A percentile compares a stretch with the other conserved stretches of the same genome.
Conservation (phyloP, 2,329 filamentous ascomycete species). For the Ophiostoma fasciatum region DNA sequence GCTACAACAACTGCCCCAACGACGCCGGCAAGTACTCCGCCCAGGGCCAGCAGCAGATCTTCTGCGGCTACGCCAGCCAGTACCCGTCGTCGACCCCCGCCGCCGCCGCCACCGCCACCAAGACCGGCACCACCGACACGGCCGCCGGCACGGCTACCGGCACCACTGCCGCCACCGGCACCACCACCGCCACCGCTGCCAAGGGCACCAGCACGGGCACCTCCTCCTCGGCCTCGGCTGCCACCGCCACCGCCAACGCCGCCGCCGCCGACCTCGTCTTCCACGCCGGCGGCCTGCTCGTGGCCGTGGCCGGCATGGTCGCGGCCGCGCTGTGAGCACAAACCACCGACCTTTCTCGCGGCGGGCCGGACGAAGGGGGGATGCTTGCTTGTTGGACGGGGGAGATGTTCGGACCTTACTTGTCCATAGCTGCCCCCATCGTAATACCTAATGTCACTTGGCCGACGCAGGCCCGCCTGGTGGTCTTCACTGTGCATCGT, state of each 20-base stretch:
- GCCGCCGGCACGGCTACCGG: conserved; percentile 12
- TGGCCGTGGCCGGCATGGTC: conserved; percentile 18
- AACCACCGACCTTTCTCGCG: too few species aligned
- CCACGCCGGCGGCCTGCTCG: conserved; percentile 18
- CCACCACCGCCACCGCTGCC: conserved; percentile 6
- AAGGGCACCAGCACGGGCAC: conserved; percentile 4
- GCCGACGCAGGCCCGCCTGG: too few species aligned
- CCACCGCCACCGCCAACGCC: conserved; percentile 4
- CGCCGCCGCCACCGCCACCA: conserved; percentile 16
- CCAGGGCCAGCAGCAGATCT: conserved; percentile 25
- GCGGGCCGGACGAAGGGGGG: too few species aligned
- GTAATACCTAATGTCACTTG: too few species aligned
- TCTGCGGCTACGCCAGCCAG: conserved; percentile 31
- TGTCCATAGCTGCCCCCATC: too few species aligned
- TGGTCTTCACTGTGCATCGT: too few species aligned
- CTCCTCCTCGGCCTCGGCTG: conserved; percentile 11
- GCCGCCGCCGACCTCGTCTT: conserved; percentile 16
- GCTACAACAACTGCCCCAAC: conserved; percentile 38
- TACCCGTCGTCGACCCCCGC: conserved; percentile 21
- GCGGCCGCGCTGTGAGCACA: conserved; percentile 19
- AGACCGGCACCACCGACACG: conserved; percentile 13
- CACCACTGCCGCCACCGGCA: conserved; percentile 12
- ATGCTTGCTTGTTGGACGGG: too few species aligned
- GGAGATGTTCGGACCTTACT: too few species aligned
- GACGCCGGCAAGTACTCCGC: conserved; percentile 23